phyloP scores from a whole-genome alignment of 805 yeast species.

The Suhomyces faveliae region DNA sequence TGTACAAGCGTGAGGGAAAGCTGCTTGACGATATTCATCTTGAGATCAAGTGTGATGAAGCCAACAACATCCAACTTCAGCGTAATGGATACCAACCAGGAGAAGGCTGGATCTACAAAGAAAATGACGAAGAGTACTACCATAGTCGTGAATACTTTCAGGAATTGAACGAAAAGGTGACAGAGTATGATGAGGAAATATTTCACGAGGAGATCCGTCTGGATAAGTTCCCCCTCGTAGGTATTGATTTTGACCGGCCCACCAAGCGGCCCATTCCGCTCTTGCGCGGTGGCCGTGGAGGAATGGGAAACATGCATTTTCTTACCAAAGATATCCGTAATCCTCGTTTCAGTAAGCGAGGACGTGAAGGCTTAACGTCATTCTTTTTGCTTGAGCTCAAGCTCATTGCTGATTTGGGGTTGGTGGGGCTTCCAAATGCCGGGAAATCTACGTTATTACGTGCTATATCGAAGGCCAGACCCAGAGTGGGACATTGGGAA shows the following conservation, averaged over 20 bases:
- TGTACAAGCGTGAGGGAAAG: conserved; percentile 14
- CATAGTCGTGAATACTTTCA: conserved; percentile 62
- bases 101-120: conserved; percentile 87
- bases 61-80: conserved; percentile 51
- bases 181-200: conserved; percentile 58
- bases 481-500: conserved; percentile 94
- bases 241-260: conserved; percentile 66
- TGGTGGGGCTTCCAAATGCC: conserved; percentile 95
- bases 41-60: conserved; percentile 29
- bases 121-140: conserved; percentile 71
- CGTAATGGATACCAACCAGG: conserved; percentile 67
- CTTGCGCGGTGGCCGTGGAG: conserved; percentile 87
- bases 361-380: conserved; percentile 66
- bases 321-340: conserved; percentile 78
- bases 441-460: conserved; percentile 89
- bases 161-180: conserved; percentile 62
- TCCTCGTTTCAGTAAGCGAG: conserved; percentile 83
- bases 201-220: conserved; percentile 54
- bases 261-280: conserved; percentile 66
- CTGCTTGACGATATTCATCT: conserved; percentile 24
- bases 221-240: conserved; percentile 79
- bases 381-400: conserved; percentile 80
- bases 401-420: conserved; percentile 86
- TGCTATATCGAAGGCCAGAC: conserved; percentile 85
- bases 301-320: conserved; percentile 96